These are phyloP conservation scores for Cryptococcus sp. DNA, from an alignment of 1,284 basidiomycete genomes.

Conservation along the genomic window DNA sequence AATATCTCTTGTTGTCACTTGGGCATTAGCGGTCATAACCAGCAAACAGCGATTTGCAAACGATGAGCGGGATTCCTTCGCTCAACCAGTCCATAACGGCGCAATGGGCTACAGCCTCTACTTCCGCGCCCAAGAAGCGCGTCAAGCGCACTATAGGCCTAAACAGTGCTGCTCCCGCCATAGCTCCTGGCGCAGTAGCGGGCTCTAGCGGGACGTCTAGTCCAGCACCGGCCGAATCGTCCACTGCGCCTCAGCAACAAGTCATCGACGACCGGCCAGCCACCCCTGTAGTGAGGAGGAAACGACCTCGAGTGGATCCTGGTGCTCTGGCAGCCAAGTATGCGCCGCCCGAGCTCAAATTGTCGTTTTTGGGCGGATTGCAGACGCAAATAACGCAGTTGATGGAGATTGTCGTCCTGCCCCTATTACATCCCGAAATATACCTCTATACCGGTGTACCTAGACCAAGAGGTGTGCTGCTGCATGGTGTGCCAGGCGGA, in stretches of 20 bases:
- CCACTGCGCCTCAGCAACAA: constrained; percentile 7
- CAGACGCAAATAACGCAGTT: constrained; percentile 85
- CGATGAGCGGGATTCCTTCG: constrained; percentile 28
- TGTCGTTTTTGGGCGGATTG: constrained; percentile 87
- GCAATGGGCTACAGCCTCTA: constrained; percentile 34
- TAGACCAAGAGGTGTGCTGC: constrained; percentile 86
- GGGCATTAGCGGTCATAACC: no score
- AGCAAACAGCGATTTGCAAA: constrained; percentile 4
- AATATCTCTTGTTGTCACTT: no score
- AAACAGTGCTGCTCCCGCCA: constrained; percentile 11
- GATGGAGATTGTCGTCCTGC: constrained; percentile 93
- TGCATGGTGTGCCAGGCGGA: constrained; percentile 95
- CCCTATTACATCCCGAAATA: constrained; percentile 91
- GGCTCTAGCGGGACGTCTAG: neutral
- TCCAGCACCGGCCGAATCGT: constrained; percentile 2
- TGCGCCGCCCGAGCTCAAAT: constrained; percentile 50
- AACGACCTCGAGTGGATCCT: constrained; percentile 23
- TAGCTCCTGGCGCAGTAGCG: neutral
- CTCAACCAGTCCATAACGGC: constrained; percentile 50
- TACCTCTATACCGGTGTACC: constrained; percentile 91
- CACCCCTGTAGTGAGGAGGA: constrained; percentile 16
- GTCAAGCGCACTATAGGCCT: constrained; percentile 20
- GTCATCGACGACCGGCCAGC: constrained; percentile 7
- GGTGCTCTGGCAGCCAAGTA: constrained; percentile 41
- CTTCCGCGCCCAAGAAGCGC: constrained; percentile 19